A percentile compares a stretch with the other conserved stretches of the same genome.
Conservation (phyloP, 1,284 basidiomycete genomes). For the Ustilago xerochloae region DNA sequence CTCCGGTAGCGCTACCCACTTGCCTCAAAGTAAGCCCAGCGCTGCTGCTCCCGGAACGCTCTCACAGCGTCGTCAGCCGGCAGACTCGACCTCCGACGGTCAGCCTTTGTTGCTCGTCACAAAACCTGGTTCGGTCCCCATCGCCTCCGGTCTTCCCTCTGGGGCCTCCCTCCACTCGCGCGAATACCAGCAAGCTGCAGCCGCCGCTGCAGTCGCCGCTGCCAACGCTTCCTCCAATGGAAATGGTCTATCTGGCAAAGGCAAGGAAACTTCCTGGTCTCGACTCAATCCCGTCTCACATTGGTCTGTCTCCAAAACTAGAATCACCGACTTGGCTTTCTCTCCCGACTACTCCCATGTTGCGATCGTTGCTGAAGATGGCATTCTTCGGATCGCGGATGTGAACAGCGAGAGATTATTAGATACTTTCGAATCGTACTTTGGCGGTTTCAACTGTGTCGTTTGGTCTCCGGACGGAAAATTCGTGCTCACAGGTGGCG, state of each 20-base stretch:
- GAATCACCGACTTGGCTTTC: constrained; percentile 62
- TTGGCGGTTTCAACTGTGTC: constrained; percentile 77
- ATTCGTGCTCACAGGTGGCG: constrained; percentile 86
- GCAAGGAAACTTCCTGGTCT: constrained; percentile 44
- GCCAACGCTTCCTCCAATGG: constrained; percentile 28
- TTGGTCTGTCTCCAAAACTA: constrained; percentile 50
- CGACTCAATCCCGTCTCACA: constrained; percentile 60
- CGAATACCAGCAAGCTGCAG: constrained; percentile 39
- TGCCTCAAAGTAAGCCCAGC: constrained; percentile 9
- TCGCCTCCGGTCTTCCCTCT: constrained; percentile 37
- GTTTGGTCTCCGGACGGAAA: constrained; percentile 95
- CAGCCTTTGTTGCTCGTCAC: constrained; percentile 44
- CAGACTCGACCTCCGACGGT: not conserved
- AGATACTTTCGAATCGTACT: constrained; percentile 60
- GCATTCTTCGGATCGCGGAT: constrained; percentile 59
- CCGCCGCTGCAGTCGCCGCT: constrained; percentile 33
- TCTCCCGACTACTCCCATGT: constrained; percentile 55
- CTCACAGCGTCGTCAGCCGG: constrained; percentile 27
- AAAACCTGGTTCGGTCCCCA: constrained; percentile 41
- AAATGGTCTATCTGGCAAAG: constrained; percentile 46
- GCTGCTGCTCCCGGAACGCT: constrained; percentile 19
- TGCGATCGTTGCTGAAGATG: constrained; percentile 60
- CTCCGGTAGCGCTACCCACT: constrained; percentile 33
- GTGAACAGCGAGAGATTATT: constrained; percentile 55
- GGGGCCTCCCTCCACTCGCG: constrained; percentile 20